These are phyloP conservation scores for Lactuca saligna DNA, from an alignment of 129 eudicot genomes.

Conservation along the genomic window DNA sequence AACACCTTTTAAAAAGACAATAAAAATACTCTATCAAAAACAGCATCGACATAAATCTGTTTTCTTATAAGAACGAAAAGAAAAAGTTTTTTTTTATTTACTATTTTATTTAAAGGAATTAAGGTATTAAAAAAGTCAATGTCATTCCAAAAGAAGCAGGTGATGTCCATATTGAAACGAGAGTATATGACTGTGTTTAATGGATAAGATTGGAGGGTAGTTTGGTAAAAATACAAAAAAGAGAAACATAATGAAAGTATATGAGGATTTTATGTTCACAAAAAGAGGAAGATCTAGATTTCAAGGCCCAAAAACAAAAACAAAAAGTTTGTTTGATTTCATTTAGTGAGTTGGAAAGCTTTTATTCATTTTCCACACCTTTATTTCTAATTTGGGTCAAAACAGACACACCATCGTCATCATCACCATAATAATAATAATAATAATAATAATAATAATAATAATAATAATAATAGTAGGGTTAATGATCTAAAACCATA, in stretches of 20 bases:
- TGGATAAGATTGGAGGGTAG: slow-evolving; percentile 48
- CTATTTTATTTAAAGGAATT: background rate
- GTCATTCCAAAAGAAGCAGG: slow-evolving; percentile 38
- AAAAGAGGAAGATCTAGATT: slow-evolving; percentile 39
- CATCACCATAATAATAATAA: too few relatives aligned
- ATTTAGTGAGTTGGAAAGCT: slow-evolving; percentile 45
- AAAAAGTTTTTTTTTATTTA: background rate
- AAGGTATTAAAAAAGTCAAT: background rate
- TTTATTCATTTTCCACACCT: slow-evolving; percentile 29
- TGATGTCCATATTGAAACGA: slow-evolving; percentile 37
- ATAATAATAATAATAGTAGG: too few relatives aligned
- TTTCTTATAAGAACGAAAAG: background rate
- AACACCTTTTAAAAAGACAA: background rate
- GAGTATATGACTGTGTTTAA: slow-evolving; percentile 31
- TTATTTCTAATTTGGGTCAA: slow-evolving; percentile 6
- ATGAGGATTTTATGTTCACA: slow-evolving; percentile 47
- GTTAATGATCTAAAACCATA: too few relatives aligned
- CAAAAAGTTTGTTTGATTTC: slow-evolving; percentile 50
- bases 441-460: too few relatives aligned
- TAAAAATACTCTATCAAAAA: too few relatives aligned
- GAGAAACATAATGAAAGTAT: slow-evolving; percentile 37
- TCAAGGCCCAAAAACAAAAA: slow-evolving; percentile 19
- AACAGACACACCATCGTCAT: background rate
- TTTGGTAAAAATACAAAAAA: slow-evolving; percentile 29
- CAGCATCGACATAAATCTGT: background rate